Base-by-base conservation (phyloP, 208 protist species). In the Leptomonas pyrrhocoris region DNA sequence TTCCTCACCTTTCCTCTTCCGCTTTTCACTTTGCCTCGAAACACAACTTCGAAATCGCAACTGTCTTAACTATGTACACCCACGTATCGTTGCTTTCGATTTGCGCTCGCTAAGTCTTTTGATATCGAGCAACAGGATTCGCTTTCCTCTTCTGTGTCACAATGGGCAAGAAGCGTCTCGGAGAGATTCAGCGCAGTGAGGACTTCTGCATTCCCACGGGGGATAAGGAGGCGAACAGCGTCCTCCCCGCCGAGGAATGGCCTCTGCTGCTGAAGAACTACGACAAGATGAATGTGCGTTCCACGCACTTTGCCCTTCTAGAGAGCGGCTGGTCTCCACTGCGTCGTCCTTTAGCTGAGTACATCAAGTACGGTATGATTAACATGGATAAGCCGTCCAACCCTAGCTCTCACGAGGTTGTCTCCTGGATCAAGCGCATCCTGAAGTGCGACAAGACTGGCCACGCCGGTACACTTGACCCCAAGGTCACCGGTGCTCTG, bases 351-450 rank as follows among this genome's bases (percentile, higher is more conserved):
- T 83, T 99, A 40, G 50, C 81, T 8, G 98, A 99, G 63, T 99
- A 99, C 81, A 74, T 99, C 38, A 94, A 94, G 59, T 99, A 99
- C 81, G 99, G 99, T 76, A 97, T 99, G 74, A 99, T 99, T 81
- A 99, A 99, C 89, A 94, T 99, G 45, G 99, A 99, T 86, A 99
- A 99, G 85, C 99, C 99, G 13, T 98, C 99, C 16, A 99, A 99
- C 80, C 99, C 99, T 74, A 99, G 98, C 46, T 99, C 98, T 53
- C 99, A 99, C 83, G 99, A 99, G 87, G 98, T 99, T 69, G 99
- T 99, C 19, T 98, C 99, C 4, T 99, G 99, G 99, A 96, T 99
- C 62, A 98, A 98, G 68, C 88, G 97, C 5, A 99, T 99, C 74
- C 80, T 99, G 8, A 94, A 90, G 67, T 92, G 86, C 73, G 98